Evolutionary conservation across 1,284 basidiomycete genomes (phyloP).

Genomic region (Sutorius eximius): DNA sequence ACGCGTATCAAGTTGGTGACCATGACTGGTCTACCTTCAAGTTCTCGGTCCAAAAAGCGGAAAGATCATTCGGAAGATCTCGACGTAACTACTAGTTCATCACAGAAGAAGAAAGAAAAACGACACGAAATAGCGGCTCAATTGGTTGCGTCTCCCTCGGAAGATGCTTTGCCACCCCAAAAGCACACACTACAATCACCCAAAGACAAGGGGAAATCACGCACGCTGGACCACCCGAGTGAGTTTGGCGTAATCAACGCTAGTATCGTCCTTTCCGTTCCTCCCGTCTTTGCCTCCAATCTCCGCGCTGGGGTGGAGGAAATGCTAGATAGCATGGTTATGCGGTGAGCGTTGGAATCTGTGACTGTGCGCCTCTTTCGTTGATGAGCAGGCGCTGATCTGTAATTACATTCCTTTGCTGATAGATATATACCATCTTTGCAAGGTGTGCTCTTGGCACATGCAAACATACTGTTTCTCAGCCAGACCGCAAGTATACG

Average conservation of each 20-base stretch:
- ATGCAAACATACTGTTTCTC: slow-evolving; percentile 76
- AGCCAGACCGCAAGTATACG: slow-evolving; percentile 70
- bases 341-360: slow-evolving; percentile 66
- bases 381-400: slow-evolving; percentile 6
- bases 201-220: slow-evolving; percentile 45
- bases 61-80: slow-evolving; percentile 41
- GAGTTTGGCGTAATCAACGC: slow-evolving; percentile 72
- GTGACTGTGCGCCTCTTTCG: slow-evolving; percentile 1
- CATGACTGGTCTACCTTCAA: slow-evolving; percentile 20
- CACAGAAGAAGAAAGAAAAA: slow-evolving; percentile 32
- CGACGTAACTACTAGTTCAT: slow-evolving; percentile 21
- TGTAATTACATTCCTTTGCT: neutral
- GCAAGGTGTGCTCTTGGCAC: slow-evolving; percentile 84
- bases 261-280: slow-evolving; percentile 73
- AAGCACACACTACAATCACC: slow-evolving; percentile 8
- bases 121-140: slow-evolving; percentile 12
- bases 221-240: slow-evolving; percentile 31
- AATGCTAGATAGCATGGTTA: slow-evolving; percentile 89
- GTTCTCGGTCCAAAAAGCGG: slow-evolving; percentile 48
- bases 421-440: slow-evolving; percentile 86
- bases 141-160: neutral
- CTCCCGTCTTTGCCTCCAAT: slow-evolving; percentile 78
- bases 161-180: slow-evolving; percentile 10
- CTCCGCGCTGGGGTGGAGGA: slow-evolving; percentile 76
- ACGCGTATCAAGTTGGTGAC: neutral